Evolutionary conservation across 2,329 filamentous ascomycete species (phyloP).

Genomic region (Fusarium begoniae): DNA sequence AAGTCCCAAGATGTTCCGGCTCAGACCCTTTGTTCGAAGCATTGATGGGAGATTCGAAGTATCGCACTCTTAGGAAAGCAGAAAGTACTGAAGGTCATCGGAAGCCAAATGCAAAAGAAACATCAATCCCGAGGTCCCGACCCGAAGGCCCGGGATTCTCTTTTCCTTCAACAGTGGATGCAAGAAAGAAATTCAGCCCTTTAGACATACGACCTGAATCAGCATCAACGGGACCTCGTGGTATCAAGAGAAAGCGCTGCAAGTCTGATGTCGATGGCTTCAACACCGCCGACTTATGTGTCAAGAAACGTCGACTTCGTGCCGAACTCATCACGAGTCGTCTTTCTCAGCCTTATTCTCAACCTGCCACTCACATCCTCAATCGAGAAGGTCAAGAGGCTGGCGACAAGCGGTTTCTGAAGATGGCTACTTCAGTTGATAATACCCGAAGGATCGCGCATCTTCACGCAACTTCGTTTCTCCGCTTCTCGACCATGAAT

Average conservation of each 20-base stretch:
- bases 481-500: constrained; percentile 74
- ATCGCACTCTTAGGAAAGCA: neutral
- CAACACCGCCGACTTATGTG: constrained; percentile 58
- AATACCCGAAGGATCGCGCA: constrained; percentile 51
- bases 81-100: neutral
- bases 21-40: constrained; percentile 35
- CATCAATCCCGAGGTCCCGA: neutral
- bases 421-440: constrained; percentile 56
- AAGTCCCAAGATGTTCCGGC: constrained; percentile 37
- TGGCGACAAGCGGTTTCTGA: constrained; percentile 59
- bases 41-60: constrained; percentile 25
- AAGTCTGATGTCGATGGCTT: constrained; percentile 68
- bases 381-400: constrained; percentile 62
- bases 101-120: neutral
- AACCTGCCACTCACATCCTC: constrained; percentile 74
- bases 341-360: constrained; percentile 74
- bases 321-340: constrained; percentile 73
- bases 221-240: neutral
- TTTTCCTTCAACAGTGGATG: constrained; percentile 19
- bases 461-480: constrained; percentile 61
- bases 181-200: neutral
- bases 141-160: constrained; percentile 13
- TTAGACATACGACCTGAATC: constrained; percentile 16
- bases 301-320: constrained; percentile 74
- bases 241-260: constrained; percentile 61